Conservation (phyloP, 2,329 filamentous ascomycete species). For the Colletotrichum neosansevieriae region DNA sequence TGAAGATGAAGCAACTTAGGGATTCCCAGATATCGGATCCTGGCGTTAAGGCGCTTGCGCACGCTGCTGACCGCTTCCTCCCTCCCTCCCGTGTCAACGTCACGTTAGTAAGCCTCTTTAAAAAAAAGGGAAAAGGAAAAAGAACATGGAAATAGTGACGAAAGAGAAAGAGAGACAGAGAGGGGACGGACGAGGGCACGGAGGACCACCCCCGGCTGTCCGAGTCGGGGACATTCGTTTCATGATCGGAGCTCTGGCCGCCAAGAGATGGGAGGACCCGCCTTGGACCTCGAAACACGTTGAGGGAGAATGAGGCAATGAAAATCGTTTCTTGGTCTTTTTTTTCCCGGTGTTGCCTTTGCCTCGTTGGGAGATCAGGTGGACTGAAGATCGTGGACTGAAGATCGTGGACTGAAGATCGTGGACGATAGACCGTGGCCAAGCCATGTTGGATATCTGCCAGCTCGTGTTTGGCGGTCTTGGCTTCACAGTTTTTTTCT, state of each 20-base stretch:
- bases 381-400: too few species aligned
- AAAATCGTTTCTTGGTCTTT: too few species aligned
- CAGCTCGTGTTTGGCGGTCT: slow-evolving; percentile 32
- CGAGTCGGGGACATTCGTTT: slow-evolving; percentile 39
- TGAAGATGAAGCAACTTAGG: background rate
- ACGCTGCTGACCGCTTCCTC: slow-evolving; percentile 25
- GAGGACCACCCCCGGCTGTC: slow-evolving; percentile 13
- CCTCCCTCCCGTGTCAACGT: slow-evolving; percentile 9
- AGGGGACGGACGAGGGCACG: slow-evolving; percentile 1
- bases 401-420: background rate
- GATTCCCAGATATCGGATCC: slow-evolving; percentile 5
- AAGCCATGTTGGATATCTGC: slow-evolving; percentile 30
- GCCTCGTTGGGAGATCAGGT: background rate
- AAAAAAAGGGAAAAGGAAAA: too few species aligned
- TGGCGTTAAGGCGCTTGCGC: slow-evolving; percentile 3
- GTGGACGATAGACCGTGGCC: slow-evolving; percentile 1
- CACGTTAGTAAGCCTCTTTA: background rate
- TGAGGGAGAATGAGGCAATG: slow-evolving; percentile 20
- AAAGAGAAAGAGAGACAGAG: background rate
- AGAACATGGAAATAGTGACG: too few species aligned
- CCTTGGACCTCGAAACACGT: slow-evolving; percentile 38
- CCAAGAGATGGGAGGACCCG: slow-evolving; percentile 39
- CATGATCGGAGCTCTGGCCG: slow-evolving; percentile 39
- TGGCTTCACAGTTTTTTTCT: slow-evolving; percentile 1
- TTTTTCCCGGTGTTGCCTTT: background rate